Evolutionary conservation across 1,139 yeast species (phyloP).

Genomic region (Hansenula anomala): DNA sequence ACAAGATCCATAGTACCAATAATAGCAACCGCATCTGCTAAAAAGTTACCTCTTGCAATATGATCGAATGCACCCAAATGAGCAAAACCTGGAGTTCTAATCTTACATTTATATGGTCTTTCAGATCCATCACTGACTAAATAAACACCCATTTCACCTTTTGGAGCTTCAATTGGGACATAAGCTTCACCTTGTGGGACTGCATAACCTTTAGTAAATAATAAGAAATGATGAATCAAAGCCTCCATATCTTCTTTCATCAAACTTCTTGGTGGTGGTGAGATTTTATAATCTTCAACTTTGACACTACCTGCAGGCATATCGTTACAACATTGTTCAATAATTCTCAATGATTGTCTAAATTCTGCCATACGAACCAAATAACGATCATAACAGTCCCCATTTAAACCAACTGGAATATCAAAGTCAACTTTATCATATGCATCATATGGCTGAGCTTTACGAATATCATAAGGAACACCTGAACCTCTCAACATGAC

Average conservation of each 20-base stretch:
- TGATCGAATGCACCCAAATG: conserved; percentile 87
- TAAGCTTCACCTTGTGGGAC: conserved; percentile 92
- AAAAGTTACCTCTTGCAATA: conserved; percentile 77
- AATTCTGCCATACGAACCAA: conserved; percentile 87
- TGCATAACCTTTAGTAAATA: conserved; percentile 83
- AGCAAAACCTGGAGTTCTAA: conserved; percentile 91
- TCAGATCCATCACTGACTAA: conserved; percentile 87
- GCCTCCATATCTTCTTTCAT: conserved; percentile 97
- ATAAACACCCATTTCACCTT: conserved; percentile 93
- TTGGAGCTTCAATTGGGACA: conserved; percentile 91
- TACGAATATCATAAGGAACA: conserved; percentile 81
- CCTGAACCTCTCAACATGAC: conserved; percentile 93
- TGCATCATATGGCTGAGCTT: conserved; percentile 87
- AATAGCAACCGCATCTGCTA: conserved; percentile 92
- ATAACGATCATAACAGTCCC: conserved; percentile 91
- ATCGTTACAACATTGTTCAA: conserved; percentile 84
- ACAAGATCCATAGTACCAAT: conserved; percentile 95
- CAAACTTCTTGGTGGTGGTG: conserved; percentile 74
- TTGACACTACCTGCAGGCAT: conserved; percentile 93
- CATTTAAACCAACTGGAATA: conserved; percentile 79
- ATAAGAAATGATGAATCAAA: conserved; percentile 81
- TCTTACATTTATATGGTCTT: conserved; percentile 89
- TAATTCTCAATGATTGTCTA: conserved; percentile 85
- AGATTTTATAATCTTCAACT: conserved; percentile 84
- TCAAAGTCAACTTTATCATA: conserved; percentile 84